Evolutionary conservation across 345 rosid species (phyloP).

Genomic region (Gynandropsis gynandra): DNA sequence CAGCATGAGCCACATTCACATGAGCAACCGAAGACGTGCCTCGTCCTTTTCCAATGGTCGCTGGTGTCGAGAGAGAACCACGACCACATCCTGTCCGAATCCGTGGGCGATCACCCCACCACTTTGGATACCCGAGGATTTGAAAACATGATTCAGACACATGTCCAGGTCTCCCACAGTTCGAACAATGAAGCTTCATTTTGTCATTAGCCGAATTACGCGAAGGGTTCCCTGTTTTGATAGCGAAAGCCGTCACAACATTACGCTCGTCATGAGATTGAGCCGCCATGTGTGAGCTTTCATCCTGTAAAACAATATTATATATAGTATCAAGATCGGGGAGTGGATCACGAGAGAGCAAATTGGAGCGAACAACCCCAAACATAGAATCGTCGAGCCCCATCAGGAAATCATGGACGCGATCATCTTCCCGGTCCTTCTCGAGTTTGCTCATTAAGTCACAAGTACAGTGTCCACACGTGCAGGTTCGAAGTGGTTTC

Average conservation of each 20-base stretch:
- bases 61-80: neutral
- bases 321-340: neutral
- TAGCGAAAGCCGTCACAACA: neutral
- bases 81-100: no score
- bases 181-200: no score
- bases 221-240: no score
- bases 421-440: neutral
- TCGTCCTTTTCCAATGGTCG: neutral
- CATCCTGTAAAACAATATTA: neutral
- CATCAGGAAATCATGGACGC: neutral
- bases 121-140: no score
- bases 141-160: no score
- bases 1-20: neutral
- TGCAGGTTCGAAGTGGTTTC: neutral
- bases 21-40: neutral
- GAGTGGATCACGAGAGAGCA: neutral
- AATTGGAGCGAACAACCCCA: neutral
- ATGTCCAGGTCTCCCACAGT: no score
- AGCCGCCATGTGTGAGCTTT: neutral
- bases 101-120: neutral
- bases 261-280: neutral
- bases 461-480: neutral
- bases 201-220: no score
- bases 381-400: neutral
- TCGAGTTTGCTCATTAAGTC: neutral